phyloP scores from a whole-genome alignment of 352 stramenopile genomes.

The Pythium biforme region DNA sequence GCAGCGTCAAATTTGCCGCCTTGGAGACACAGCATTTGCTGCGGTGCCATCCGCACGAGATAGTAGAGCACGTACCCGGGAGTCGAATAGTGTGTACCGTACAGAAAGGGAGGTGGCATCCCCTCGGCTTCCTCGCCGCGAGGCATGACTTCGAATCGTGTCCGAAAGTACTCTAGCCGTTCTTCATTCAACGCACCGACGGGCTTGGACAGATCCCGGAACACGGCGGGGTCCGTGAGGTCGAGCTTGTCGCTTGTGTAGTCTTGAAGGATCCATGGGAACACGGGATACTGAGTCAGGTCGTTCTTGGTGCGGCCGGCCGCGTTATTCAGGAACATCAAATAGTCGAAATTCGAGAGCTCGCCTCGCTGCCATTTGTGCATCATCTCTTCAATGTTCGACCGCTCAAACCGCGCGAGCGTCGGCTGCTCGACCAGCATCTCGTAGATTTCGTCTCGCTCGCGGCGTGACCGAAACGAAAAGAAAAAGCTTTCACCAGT shows the following conservation, averaged over 20 bases:
- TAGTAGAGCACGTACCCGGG: conserved; percentile 98
- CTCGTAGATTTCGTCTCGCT: conserved; percentile 79
- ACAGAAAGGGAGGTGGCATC: conserved; percentile 93
- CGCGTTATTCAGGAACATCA: conserved; percentile 84
- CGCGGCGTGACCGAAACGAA: conserved; percentile 55
- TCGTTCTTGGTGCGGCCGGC: conserved; percentile 83
- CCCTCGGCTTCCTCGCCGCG: conserved; percentile 66
- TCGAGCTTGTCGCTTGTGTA: conserved; percentile 84
- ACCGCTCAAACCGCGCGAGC: conserved; percentile 43
- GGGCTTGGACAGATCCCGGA: conserved; percentile 91
- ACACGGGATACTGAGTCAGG: conserved; percentile 94
- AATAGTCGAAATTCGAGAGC: conserved; percentile 95
- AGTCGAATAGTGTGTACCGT: conserved; percentile 92
- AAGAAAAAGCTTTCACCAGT: conserved; percentile 82
- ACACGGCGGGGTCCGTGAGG: conserved; percentile 73
- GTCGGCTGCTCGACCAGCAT: conserved; percentile 58
- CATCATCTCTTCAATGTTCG: conserved; percentile 59
- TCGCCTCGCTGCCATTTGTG: conserved; percentile 64
- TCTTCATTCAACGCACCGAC: conserved; percentile 91
- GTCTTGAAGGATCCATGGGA: conserved; percentile 94
- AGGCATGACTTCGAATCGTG: conserved; percentile 88
- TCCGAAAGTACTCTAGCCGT: conserved; percentile 84
- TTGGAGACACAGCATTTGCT: conserved; percentile 96
- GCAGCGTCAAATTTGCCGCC: conserved; percentile 97
- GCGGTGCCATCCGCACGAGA: conserved; percentile 93